phyloP scores from a whole-genome alignment of 306 rosid genomes.

The Cicer cuneatum region DNA sequence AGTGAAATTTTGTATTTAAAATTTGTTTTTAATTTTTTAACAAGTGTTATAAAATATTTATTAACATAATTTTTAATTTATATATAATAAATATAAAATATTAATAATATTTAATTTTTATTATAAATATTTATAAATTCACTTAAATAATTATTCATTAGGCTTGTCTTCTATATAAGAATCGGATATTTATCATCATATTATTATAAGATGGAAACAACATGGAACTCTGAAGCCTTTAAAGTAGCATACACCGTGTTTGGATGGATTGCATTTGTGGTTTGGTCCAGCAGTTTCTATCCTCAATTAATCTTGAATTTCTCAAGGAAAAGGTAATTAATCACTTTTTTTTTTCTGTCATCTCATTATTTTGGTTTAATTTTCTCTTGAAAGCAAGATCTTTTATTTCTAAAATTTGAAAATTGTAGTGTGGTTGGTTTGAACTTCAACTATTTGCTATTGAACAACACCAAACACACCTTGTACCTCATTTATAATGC shows the following conservation, averaged over 20 bases:
- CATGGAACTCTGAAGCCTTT: constrained; percentile 63
- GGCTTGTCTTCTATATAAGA: no score
- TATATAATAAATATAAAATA: no score
- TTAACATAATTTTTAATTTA: no score
- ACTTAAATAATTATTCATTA: no score
- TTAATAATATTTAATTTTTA: no score
- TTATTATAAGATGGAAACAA: constrained; percentile 18
- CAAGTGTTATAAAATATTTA: no score
- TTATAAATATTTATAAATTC: no score
- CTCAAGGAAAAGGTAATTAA: constrained; percentile 60
- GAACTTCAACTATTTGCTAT: constrained; percentile 71
- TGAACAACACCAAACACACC: constrained; percentile 73
- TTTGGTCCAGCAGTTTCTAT: constrained; percentile 69
- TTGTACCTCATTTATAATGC: constrained; percentile 73
- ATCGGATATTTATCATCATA: no score
- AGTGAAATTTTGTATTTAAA: no score
- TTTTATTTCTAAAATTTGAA: background rate
- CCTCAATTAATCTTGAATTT: constrained; percentile 72
- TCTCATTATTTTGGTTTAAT: background rate
- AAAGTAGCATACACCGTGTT: constrained; percentile 58
- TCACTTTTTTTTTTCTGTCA: background rate
- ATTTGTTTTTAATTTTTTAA: no score
- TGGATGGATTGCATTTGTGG: constrained; percentile 68
- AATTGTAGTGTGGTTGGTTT: constrained; percentile 69
- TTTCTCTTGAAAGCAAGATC: background rate